A percentile compares a stretch with the other conserved stretches of the same genome.
Conservation (phyloP, 2,329 filamentous ascomycete species). For the Fusarium odoratissimum region DNA sequence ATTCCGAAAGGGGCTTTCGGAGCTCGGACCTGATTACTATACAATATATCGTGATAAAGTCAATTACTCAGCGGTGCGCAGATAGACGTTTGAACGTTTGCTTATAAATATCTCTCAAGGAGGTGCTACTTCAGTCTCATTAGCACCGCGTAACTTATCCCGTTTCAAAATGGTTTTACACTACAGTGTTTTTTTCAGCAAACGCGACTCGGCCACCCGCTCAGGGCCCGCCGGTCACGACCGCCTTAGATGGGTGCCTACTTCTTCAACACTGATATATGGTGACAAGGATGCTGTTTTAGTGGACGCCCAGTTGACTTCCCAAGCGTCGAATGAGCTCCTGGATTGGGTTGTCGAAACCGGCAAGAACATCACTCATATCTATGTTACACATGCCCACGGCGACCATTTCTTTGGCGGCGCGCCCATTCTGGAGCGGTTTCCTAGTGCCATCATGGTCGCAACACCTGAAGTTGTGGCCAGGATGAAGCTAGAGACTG, state of each 20-base stretch:
- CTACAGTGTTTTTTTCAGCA: neutral
- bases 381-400: neutral
- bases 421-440: neutral
- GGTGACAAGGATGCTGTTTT: neutral
- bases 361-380: neutral
- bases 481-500: neutral
- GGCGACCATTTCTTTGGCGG: neutral
- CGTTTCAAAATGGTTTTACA: neutral
- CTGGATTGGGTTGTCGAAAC: neutral
- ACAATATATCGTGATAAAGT: no score
- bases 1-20: neutral
- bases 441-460: neutral
- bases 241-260: neutral
- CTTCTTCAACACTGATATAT: neutral
- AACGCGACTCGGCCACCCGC: neutral
- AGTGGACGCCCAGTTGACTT: neutral
- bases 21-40: no score
- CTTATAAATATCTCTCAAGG: no score
- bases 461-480: neutral
- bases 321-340: neutral
- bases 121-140: neutral
- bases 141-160: neutral
- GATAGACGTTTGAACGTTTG: no score
- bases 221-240: neutral
- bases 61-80: no score